Evolutionary conservation across 129 eudicot species (phyloP).

Genomic region (Heracleum sosnowskyi): DNA sequence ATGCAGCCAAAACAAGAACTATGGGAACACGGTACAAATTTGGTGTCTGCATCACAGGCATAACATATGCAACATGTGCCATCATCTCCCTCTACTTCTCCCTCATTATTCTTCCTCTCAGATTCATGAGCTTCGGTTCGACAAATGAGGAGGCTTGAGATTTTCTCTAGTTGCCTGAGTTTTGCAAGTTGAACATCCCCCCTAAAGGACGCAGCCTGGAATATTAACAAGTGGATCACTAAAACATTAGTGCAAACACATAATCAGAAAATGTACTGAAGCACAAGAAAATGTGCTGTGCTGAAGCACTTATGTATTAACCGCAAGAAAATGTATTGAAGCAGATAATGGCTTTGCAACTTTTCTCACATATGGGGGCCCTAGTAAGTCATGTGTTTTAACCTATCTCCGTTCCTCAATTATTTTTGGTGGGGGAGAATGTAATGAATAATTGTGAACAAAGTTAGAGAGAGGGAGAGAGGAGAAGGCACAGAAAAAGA

Average conservation of each 20-base stretch:
- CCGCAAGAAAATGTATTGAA: no score
- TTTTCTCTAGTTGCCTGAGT: constrained; percentile 62
- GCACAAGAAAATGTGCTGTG: neutral
- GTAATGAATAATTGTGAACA: neutral
- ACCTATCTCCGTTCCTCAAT: no score
- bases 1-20: constrained; percentile 86
- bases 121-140: constrained; percentile 31
- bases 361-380: no score
- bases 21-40: constrained; percentile 75
- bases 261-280: neutral
- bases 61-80: constrained; percentile 82
- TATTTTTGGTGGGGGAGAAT: no score
- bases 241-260: neutral
- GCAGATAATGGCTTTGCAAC: no score
- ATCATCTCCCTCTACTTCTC: constrained; percentile 50
- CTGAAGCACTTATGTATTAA: no score
- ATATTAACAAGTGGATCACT: neutral
- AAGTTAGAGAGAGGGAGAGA: no score
- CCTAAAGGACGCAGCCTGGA: constrained; percentile 54
- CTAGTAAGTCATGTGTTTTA: no score
- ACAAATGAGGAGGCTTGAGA: constrained; percentile 53
- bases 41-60: constrained; percentile 54
- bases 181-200: constrained; percentile 54
- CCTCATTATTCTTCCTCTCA: constrained; percentile 27
- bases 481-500: no score